Evolutionary conservation across 495 filamentous ascomycete species (phyloP).

Genomic region (Penicillium arizonense): DNA sequence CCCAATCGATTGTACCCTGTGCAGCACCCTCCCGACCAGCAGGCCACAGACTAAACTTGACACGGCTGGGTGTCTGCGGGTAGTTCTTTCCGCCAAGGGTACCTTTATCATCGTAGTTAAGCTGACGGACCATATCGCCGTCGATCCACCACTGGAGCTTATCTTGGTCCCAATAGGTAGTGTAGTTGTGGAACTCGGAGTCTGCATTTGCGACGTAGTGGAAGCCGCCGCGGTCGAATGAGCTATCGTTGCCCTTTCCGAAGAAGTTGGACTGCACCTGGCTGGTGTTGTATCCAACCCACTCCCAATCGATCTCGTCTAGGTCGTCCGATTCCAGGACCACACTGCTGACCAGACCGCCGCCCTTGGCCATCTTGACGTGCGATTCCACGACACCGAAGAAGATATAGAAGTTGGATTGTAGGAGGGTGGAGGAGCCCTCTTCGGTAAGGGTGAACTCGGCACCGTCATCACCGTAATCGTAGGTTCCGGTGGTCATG

Average conservation of each 20-base stretch:
- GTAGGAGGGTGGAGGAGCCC: constrained; percentile 68
- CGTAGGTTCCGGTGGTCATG: constrained; percentile 56
- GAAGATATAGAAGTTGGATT: constrained; percentile 79
- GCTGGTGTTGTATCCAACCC: constrained; percentile 52
- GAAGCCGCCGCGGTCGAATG: constrained; percentile 69
- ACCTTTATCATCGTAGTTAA: constrained; percentile 51
- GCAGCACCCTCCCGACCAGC: constrained; percentile 66
- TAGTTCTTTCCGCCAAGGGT: constrained; percentile 62
- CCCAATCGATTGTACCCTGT: constrained; percentile 41
- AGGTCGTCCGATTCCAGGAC: constrained; percentile 87
- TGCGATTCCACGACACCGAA: constrained; percentile 74
- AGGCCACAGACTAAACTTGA: constrained; percentile 79
- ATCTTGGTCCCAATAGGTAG: constrained; percentile 79
- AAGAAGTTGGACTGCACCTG: constrained; percentile 91
- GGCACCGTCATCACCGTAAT: constrained; percentile 56
- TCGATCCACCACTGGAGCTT: constrained; percentile 83
- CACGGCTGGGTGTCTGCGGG: constrained; percentile 84
- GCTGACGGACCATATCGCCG: constrained; percentile 63
- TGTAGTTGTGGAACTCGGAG: constrained; percentile 77
- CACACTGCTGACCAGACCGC: constrained; percentile 76
- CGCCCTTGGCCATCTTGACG: constrained; percentile 68
- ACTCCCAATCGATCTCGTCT: constrained; percentile 91
- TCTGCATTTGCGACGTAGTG: constrained; percentile 60
- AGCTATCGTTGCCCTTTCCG: constrained; percentile 75
- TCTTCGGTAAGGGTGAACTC: constrained; percentile 67